phyloP scores from a whole-genome alignment of 495 filamentous ascomycete species.

The Neurospora cerealis region DNA sequence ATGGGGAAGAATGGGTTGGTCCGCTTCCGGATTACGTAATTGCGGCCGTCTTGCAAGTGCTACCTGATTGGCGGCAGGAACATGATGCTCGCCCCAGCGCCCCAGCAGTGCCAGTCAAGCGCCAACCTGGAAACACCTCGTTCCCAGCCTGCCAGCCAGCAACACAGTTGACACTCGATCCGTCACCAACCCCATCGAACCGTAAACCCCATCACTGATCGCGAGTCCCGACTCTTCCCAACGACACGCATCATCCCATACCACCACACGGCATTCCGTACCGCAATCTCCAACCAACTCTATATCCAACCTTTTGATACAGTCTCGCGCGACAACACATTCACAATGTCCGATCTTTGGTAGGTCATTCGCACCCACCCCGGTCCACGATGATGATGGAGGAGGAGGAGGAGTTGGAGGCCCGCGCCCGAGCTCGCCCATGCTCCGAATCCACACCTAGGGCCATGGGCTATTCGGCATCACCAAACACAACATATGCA shows the following conservation, averaged over 20 bases:
- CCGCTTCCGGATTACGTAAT: constrained; percentile 23
- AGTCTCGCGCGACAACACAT: constrained; percentile 19
- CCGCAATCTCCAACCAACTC: background rate
- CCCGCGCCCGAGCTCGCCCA: constrained; percentile 11
- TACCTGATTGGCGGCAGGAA: constrained; percentile 1
- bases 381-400: background rate
- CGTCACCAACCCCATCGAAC: constrained; percentile 15
- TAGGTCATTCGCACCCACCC: constrained; percentile 23
- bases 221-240: constrained; percentile 7
- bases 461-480: constrained; percentile 5
- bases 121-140: constrained; percentile 34
- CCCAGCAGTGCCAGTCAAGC: constrained; percentile 23
- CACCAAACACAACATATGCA: background rate
- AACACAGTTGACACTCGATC: constrained; percentile 9
- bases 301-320: constrained; percentile 12
- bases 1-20: constrained; percentile 9
- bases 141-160: constrained; percentile 14
- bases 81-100: constrained; percentile 18
- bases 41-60: background rate
- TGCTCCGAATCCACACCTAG: constrained; percentile 16
- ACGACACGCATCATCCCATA: constrained; percentile 12
- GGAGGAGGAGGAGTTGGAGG: background rate
- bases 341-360: constrained; percentile 35
- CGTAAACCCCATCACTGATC: constrained; percentile 11
- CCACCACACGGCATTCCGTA: background rate